A percentile compares a stretch with the other conserved stretches of the same genome.
Evolutionary conservation across 1,284 basidiomycete species (phyloP).

Genomic region (Ustilago cynodontis): DNA sequence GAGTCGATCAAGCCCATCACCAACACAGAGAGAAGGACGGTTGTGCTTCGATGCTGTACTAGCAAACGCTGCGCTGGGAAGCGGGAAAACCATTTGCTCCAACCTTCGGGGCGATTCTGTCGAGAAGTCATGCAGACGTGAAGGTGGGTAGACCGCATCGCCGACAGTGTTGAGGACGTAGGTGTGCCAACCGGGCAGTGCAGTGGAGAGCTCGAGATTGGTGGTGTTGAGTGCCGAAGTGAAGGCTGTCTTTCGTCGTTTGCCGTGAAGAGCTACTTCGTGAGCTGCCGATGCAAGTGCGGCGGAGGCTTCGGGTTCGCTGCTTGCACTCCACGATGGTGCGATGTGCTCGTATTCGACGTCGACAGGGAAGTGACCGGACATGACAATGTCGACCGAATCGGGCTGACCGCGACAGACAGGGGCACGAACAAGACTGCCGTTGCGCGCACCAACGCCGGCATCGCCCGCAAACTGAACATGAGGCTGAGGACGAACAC

Average conservation of each 20-base stretch:
- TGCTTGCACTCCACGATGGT: slow-evolving; percentile 36
- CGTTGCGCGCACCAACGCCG: slow-evolving; percentile 44
- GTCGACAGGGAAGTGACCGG: slow-evolving; percentile 73
- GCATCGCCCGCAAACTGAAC: slow-evolving; percentile 62
- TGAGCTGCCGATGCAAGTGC: slow-evolving; percentile 55
- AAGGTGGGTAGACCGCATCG: slow-evolving; percentile 77
- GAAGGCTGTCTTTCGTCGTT: slow-evolving; percentile 73
- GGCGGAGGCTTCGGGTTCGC: slow-evolving; percentile 34
- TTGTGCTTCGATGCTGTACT: slow-evolving; percentile 58
- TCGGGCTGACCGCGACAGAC: slow-evolving; percentile 85
- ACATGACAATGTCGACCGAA: slow-evolving; percentile 82
- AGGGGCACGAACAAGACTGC: slow-evolving; percentile 75
- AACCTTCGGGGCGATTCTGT: slow-evolving; percentile 71
- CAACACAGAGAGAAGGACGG: slow-evolving; percentile 78
- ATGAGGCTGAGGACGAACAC: slow-evolving; percentile 80
- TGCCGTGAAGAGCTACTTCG: slow-evolving; percentile 52
- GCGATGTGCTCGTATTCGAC: slow-evolving; percentile 55
- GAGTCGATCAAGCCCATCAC: slow-evolving; percentile 53
- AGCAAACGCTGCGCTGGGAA: slow-evolving; percentile 51
- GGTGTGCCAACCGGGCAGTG: slow-evolving; percentile 81
- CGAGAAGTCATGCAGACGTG: slow-evolving; percentile 74
- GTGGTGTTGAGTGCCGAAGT: slow-evolving; percentile 86
- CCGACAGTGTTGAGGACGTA: slow-evolving; percentile 90
- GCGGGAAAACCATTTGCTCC: slow-evolving; percentile 60
- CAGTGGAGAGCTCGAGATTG: slow-evolving; percentile 85